A percentile compares a stretch with the other conserved stretches of the same genome.
These are phyloP conservation scores for Podospora comata DNA, from an alignment of 495 filamentous ascomycete genomes.

Conservation along the genomic window DNA sequence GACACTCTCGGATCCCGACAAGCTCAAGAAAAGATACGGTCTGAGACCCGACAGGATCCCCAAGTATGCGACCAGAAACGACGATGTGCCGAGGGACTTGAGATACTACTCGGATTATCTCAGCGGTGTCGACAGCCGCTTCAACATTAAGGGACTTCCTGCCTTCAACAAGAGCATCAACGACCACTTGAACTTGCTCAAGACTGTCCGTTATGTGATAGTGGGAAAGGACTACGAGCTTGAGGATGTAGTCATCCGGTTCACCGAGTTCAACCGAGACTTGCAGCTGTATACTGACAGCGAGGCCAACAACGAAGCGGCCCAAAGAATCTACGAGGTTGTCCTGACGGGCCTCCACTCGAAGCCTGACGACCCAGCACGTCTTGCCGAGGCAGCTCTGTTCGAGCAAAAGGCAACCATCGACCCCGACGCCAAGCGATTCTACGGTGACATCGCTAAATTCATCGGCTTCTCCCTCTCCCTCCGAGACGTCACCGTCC, in stretches of 20 bases:
- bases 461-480: constrained; percentile 10
- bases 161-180: constrained; percentile 3
- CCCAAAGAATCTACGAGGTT: constrained; percentile 4
- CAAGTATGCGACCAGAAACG: background rate
- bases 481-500: constrained; percentile 1
- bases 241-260: constrained; percentile 1
- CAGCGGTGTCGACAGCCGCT: background rate
- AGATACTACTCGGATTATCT: constrained; percentile 10
- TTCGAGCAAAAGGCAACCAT: constrained; percentile 10
- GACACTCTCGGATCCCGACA: constrained; percentile 10
- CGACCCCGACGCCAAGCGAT: background rate
- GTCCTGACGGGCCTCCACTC: background rate
- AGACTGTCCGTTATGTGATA: constrained; percentile 2
- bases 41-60: background rate
- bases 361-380: constrained; percentile 1
- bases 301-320: background rate
- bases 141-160: constrained; percentile 2
- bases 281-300: constrained; percentile 1
- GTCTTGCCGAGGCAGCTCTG: constrained; percentile 12
- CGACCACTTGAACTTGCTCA: constrained; percentile 5
- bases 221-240: background rate
- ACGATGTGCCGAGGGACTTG: constrained; percentile 10
- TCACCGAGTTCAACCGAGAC: constrained; percentile 11
- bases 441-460: constrained; percentile 11
- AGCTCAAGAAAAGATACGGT: constrained; percentile 11